Conservation (phyloP, 2,329 filamentous ascomycete genomes). For the Claviceps spartinae region DNA sequence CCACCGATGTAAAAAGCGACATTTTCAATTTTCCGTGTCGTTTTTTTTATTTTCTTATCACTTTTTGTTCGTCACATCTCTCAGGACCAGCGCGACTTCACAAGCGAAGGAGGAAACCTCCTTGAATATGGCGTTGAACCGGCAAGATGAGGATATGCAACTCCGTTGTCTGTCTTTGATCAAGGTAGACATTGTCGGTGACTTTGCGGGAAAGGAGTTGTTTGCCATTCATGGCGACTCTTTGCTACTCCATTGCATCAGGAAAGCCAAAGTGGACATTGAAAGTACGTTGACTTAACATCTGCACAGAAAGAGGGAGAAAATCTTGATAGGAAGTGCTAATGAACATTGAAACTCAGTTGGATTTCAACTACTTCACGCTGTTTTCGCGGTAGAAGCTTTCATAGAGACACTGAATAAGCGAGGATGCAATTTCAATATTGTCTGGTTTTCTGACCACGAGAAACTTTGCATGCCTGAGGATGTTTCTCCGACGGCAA, state of each 20-base stretch:
- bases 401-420: constrained; percentile 23
- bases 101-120: too few species aligned
- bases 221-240: constrained; percentile 65
- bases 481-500: constrained; percentile 2
- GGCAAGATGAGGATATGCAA: too few species aligned
- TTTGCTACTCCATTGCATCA: constrained; percentile 50
- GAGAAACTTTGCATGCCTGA: constrained; percentile 41
- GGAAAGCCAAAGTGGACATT: constrained; percentile 51
- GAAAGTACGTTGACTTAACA: not conserved
- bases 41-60: too few species aligned
- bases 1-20: too few species aligned
- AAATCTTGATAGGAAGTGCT: too few species aligned
- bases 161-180: constrained; percentile 10
- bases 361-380: not conserved
- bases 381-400: not conserved
- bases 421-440: constrained; percentile 56
- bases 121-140: too few species aligned
- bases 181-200: constrained; percentile 54
- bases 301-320: not conserved
- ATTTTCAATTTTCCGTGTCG: too few species aligned
- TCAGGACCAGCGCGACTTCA: too few species aligned
- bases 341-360: not conserved
- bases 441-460: constrained; percentile 53
- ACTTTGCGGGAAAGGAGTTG: constrained; percentile 60
- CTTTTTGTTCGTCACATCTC: too few species aligned